phyloP scores from a whole-genome alignment of 2,329 filamentous ascomycete genomes.

The Leptographium lundbergii region DNA sequence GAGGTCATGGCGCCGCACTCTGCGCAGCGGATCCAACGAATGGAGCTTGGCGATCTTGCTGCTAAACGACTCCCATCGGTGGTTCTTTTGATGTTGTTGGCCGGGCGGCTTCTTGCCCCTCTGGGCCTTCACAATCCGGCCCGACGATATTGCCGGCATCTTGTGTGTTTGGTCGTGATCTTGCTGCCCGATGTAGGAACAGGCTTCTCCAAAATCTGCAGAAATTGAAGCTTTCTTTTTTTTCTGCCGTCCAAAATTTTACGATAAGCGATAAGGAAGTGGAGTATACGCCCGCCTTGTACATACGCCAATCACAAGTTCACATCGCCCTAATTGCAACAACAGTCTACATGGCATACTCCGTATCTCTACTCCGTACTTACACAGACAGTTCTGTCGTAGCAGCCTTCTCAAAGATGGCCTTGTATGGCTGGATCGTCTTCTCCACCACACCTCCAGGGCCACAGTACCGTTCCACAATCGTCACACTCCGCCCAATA shows the following conservation, averaged over 20 bases:
- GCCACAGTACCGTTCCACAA: conserved; percentile 25
- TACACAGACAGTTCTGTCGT: not conserved
- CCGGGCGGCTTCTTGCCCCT: conserved; percentile 48
- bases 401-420: not conserved
- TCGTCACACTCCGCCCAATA: conserved; percentile 28
- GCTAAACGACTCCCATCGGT: conserved; percentile 85
- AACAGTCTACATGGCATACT: too few relatives aligned
- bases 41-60: conserved; percentile 83
- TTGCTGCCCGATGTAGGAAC: not conserved
- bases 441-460: not conserved
- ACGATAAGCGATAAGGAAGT: conserved; percentile 6
- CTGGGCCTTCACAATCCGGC: conserved; percentile 55
- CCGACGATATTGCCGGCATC: conserved; percentile 51
- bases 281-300: not conserved
- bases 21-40: conserved; percentile 79
- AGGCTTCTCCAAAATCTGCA: not conserved
- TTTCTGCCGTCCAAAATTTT: conserved; percentile 12
- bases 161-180: conserved; percentile 16
- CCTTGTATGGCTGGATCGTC: not conserved
- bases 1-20: conserved; percentile 73
- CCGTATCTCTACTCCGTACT: too few relatives aligned
- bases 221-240: not conserved
- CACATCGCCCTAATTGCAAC: too few relatives aligned
- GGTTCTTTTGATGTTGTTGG: conserved; percentile 57
- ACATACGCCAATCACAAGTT: not conserved